These are phyloP conservation scores for Gomphus sp. DNA, from an alignment of 1,284 basidiomycete species.

Conservation along the genomic window DNA sequence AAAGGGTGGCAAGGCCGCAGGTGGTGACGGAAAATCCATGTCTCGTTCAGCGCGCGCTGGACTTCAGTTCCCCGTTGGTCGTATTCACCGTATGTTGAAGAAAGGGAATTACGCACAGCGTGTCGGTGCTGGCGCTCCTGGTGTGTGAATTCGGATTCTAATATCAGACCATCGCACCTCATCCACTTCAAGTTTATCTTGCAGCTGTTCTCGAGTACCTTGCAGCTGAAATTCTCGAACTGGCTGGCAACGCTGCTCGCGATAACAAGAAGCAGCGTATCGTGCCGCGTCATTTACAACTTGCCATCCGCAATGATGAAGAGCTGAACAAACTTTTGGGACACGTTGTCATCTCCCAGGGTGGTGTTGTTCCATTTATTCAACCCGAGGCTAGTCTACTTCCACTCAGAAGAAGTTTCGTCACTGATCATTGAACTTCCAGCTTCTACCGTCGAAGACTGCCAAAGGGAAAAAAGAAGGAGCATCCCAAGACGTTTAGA, in stretches of 20 bases:
- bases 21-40: slow-evolving; percentile 38
- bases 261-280: slow-evolving; percentile 80
- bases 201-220: slow-evolving; percentile 82
- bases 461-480: slow-evolving; percentile 45
- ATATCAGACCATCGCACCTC: not conserved
- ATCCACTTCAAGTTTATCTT: slow-evolving; percentile 58
- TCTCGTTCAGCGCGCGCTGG: slow-evolving; percentile 75
- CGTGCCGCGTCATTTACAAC: slow-evolving; percentile 83
- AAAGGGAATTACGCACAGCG: slow-evolving; percentile 72
- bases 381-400: slow-evolving; percentile 30
- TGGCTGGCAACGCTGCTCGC: slow-evolving; percentile 75
- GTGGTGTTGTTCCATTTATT: slow-evolving; percentile 80
- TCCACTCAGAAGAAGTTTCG: too few species aligned
- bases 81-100: slow-evolving; percentile 80
- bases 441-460: slow-evolving; percentile 63
- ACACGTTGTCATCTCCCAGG: slow-evolving; percentile 82
- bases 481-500: slow-evolving; percentile 31
- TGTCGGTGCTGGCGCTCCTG: slow-evolving; percentile 63
- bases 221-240: slow-evolving; percentile 80
- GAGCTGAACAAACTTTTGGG: slow-evolving; percentile 77
- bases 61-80: slow-evolving; percentile 80
- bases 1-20: slow-evolving; percentile 27
- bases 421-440: not conserved
- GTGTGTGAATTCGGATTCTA: slow-evolving; percentile 31
- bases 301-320: slow-evolving; percentile 85